Evolutionary conservation across 495 filamentous ascomycete species (phyloP).

Genomic region (Penicillium ucsense): DNA sequence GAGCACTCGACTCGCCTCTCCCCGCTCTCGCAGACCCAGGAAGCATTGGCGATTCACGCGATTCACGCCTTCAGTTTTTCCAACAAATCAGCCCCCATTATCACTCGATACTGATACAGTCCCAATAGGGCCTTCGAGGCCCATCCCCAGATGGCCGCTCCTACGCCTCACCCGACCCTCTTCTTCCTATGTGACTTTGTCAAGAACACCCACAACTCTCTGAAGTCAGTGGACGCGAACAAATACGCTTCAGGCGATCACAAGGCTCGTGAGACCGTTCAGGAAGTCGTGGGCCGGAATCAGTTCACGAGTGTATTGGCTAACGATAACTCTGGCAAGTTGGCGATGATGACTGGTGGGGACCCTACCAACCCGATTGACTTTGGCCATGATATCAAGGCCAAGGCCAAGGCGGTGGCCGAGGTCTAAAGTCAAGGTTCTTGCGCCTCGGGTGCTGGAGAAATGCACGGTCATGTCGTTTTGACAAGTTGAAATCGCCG

Average conservation of each 20-base stretch:
- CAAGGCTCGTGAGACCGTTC: slow-evolving; percentile 2
- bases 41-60: no score
- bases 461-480: no score
- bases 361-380: slow-evolving; percentile 17
- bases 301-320: slow-evolving; percentile 17
- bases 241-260: slow-evolving; percentile 18
- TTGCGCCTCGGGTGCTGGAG: no score
- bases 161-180: slow-evolving; percentile 20
- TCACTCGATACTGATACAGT: background rate
- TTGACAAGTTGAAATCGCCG: no score
- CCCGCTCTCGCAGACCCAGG: background rate
- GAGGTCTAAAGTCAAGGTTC: background rate
- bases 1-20: background rate
- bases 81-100: no score
- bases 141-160: slow-evolving; percentile 23
- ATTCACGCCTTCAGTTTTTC: no score
- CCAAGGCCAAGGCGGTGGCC: slow-evolving; percentile 10
- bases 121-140: slow-evolving; percentile 19
- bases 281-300: slow-evolving; percentile 23
- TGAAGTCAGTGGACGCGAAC: slow-evolving; percentile 16
- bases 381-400: slow-evolving; percentile 20
- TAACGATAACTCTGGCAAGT: slow-evolving; percentile 18
- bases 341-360: slow-evolving; percentile 14
- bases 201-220: slow-evolving; percentile 18
- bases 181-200: slow-evolving; percentile 28